Percentiles rank a stretch among this genome's conserved stretches.
These are phyloP conservation scores for Colletotrichum paranaense DNA, from an alignment of 2,329 filamentous ascomycete species.

Conservation along the genomic window DNA sequence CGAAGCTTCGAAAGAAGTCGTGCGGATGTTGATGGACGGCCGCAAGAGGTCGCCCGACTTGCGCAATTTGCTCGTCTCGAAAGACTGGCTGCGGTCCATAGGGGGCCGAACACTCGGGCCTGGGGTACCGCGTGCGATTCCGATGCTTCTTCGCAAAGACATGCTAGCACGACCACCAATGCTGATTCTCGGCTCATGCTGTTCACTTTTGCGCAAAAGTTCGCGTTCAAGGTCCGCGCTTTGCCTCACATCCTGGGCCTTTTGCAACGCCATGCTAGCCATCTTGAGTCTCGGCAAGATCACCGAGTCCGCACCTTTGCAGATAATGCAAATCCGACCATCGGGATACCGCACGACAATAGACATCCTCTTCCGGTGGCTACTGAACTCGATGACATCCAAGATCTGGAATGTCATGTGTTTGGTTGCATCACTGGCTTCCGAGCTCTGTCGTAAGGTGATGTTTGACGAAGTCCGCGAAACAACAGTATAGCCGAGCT, in stretches of 20 bases:
- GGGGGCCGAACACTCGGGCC: slow-evolving; percentile 44
- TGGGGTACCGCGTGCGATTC: slow-evolving; percentile 40
- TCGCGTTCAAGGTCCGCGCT: slow-evolving; percentile 70
- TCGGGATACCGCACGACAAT: slow-evolving; percentile 89
- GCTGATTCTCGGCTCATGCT: slow-evolving; percentile 64
- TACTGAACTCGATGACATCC: slow-evolving; percentile 92
- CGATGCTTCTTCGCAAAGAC: slow-evolving; percentile 58
- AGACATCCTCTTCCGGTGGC: slow-evolving; percentile 90
- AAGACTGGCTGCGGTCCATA: slow-evolving; percentile 54
- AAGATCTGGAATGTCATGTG: slow-evolving; percentile 79
- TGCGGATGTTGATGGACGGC: slow-evolving; percentile 51
- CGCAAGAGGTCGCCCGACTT: slow-evolving; percentile 53
- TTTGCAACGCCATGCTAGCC: slow-evolving; percentile 79
- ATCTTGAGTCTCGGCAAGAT: slow-evolving; percentile 83
- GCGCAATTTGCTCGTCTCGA: slow-evolving; percentile 54
- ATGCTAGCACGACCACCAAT: slow-evolving; percentile 66
- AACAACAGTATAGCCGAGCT: slow-evolving; percentile 83
- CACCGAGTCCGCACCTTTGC: slow-evolving; percentile 90
- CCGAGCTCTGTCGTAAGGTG: slow-evolving; percentile 57
- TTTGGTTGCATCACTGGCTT: slow-evolving; percentile 52
- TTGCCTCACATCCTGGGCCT: slow-evolving; percentile 73
- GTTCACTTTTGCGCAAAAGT: slow-evolving; percentile 65
- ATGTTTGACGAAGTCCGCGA: slow-evolving; percentile 80
- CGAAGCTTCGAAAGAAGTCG: slow-evolving; percentile 59
- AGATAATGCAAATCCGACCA: slow-evolving; percentile 82